Conservation (phyloP, 2,329 filamentous ascomycete species). For the Fonsecaea pugnacius region DNA sequence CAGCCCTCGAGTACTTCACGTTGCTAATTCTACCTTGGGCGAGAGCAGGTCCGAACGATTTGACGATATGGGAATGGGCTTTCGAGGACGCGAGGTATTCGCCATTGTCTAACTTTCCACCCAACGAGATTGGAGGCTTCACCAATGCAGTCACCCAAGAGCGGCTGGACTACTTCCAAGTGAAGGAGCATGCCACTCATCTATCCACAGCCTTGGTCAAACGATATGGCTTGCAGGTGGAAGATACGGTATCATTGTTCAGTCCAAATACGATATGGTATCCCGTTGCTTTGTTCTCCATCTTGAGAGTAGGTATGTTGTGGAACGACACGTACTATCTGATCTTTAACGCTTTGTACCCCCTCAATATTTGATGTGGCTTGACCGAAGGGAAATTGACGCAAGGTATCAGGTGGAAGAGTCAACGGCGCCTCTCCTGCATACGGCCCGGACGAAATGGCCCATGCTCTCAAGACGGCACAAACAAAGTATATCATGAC, state of each 20-base stretch:
- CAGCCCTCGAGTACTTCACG: too few species aligned
- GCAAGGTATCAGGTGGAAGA: slow-evolving; percentile 46
- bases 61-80: too few species aligned
- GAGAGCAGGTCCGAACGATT: too few species aligned
- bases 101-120: too few species aligned
- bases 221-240: slow-evolving; percentile 58
- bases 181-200: slow-evolving; percentile 61
- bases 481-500: slow-evolving; percentile 64
- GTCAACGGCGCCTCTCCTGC: slow-evolving; percentile 67
- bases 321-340: neutral
- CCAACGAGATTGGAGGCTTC: too few species aligned
- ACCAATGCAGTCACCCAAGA: slow-evolving; percentile 62
- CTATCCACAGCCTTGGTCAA: slow-evolving; percentile 64
- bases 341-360: neutral
- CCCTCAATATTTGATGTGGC: neutral
- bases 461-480: slow-evolving; percentile 63
- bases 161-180: slow-evolving; percentile 60
- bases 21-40: too few species aligned
- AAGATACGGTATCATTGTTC: slow-evolving; percentile 65
- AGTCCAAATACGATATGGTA: slow-evolving; percentile 70
- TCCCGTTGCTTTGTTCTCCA: slow-evolving; percentile 64
- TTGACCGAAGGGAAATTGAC: neutral
- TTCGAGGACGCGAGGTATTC: too few species aligned
- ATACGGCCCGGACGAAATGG: slow-evolving; percentile 70
- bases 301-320: slow-evolving; percentile 52